Conservation (phyloP, 192 early-diverging fungal genomes). For the Coemansia sp. region DNA sequence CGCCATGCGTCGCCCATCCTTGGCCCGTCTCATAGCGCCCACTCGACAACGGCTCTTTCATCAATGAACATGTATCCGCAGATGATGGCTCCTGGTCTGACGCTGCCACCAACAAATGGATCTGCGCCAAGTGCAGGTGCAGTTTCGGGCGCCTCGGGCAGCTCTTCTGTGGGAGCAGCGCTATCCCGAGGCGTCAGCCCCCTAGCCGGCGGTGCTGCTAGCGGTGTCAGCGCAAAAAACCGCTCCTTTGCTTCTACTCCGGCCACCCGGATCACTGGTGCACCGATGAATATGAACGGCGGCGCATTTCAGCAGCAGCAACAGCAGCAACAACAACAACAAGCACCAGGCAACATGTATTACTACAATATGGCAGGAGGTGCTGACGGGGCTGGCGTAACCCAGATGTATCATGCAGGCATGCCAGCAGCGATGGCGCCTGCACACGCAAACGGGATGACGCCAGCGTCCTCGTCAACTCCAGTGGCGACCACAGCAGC, state of each 20-base stretch:
- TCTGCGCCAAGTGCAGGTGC: not conserved
- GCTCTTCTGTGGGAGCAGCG: conserved; percentile 16
- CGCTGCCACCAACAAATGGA: conserved; percentile 1
- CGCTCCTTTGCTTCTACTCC: conserved; percentile 14
- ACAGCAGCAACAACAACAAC: conserved; percentile 20
- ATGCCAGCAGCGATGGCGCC: conserved; percentile 23
- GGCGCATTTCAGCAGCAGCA: conserved; percentile 18
- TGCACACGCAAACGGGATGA: conserved; percentile 11
- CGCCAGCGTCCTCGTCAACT: not conserved
- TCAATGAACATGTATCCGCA: conserved; percentile 41
- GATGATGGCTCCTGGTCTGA: conserved; percentile 3
- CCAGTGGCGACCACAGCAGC: conserved; percentile 2
- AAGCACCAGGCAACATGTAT: conserved; percentile 28
- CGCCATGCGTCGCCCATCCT: conserved; percentile 52
- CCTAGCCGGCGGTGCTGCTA: conserved; percentile 12
- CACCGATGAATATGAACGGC: not conserved
- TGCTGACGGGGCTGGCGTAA: conserved; percentile 17
- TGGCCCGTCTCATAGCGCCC: conserved; percentile 35
- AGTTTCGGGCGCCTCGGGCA: not conserved
- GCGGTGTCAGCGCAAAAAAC: conserved; percentile 1
- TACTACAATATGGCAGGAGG: conserved; percentile 39
- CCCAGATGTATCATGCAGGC: conserved; percentile 17
- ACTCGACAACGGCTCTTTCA: conserved; percentile 29
- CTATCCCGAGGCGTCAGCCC: conserved; percentile 45
- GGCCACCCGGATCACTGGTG: not conserved